Evolutionary conservation across 345 rosid species (phyloP).

Genomic region (Sonneratia caseolaris): DNA sequence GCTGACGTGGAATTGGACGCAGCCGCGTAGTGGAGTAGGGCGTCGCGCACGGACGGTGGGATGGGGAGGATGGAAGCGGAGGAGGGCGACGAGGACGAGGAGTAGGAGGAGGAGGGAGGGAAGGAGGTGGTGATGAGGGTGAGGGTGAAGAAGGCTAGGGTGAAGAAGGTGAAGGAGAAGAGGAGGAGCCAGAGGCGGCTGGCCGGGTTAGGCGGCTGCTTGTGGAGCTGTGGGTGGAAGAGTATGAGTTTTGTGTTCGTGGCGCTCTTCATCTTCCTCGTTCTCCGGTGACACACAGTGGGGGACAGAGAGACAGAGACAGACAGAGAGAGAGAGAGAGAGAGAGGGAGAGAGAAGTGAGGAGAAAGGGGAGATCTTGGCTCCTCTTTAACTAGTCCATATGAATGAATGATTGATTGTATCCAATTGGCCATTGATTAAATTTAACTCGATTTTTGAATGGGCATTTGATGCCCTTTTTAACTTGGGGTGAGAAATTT

Average conservation of each 20-base stretch:
- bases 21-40: slow-evolving; percentile 15
- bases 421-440: background rate
- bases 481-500: no score
- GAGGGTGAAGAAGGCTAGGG: slow-evolving; percentile 7
- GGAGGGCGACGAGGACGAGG: slow-evolving; percentile 2
- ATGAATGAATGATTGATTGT: no score
- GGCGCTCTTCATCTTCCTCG: slow-evolving; percentile 4
- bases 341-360: background rate
- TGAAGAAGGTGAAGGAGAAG: slow-evolving; percentile 9
- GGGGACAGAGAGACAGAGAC: background rate
- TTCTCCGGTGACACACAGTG: background rate
- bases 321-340: background rate
- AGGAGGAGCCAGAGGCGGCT: slow-evolving; percentile 10
- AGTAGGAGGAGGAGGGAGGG: slow-evolving; percentile 1
- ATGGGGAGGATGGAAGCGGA: background rate
- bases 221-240: slow-evolving; percentile 9
- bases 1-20: background rate
- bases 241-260: slow-evolving; percentile 11
- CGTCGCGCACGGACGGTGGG: slow-evolving; percentile 1
- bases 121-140: slow-evolving; percentile 10
- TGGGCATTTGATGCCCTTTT: no score
- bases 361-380: no score
- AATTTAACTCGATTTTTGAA: no score
- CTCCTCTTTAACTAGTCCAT: background rate
- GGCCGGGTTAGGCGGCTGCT: background rate